These are phyloP conservation scores for Cruciata laevipes DNA, from an alignment of 257 asterid species.

Conservation along the genomic window DNA sequence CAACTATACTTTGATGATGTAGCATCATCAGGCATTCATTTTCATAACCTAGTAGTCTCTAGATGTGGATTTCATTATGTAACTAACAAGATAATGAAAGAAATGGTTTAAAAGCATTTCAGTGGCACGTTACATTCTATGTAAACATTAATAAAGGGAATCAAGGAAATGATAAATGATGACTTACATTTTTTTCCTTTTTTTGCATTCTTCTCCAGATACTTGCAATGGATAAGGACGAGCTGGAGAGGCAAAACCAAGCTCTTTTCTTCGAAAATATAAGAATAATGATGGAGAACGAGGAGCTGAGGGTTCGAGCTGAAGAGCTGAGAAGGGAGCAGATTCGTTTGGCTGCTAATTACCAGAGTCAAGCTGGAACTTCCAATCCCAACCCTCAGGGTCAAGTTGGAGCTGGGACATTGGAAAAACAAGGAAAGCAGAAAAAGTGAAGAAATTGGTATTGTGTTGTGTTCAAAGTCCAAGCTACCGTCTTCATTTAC, in stretches of 20 bases:
- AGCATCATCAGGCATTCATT: not conserved
- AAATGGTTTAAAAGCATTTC: not conserved
- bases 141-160: not conserved
- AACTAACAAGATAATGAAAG: not conserved
- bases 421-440: conserved; percentile 23
- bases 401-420: conserved; percentile 12
- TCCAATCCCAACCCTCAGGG: conserved; percentile 14
- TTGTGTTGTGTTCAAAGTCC: conserved; percentile 5
- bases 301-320: conserved; percentile 45
- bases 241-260: conserved; percentile 40
- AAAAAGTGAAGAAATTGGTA: conserved; percentile 13
- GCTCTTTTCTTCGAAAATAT: conserved; percentile 48
- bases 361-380: conserved; percentile 26
- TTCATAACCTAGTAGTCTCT: not conserved
- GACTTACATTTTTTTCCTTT: not conserved
- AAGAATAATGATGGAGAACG: conserved; percentile 40
- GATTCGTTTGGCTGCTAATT: conserved; percentile 34
- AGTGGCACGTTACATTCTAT: not conserved
- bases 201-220: not conserved
- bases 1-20: not conserved
- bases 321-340: conserved; percentile 46
- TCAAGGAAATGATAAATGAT: not conserved
- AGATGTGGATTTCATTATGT: not conserved
- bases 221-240: too few species aligned
- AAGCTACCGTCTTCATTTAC: not conserved